A percentile compares a stretch with the other conserved stretches of the same genome.
Conservation (phyloP, 2,329 filamentous ascomycete genomes). For the Penicillium sp. region DNA sequence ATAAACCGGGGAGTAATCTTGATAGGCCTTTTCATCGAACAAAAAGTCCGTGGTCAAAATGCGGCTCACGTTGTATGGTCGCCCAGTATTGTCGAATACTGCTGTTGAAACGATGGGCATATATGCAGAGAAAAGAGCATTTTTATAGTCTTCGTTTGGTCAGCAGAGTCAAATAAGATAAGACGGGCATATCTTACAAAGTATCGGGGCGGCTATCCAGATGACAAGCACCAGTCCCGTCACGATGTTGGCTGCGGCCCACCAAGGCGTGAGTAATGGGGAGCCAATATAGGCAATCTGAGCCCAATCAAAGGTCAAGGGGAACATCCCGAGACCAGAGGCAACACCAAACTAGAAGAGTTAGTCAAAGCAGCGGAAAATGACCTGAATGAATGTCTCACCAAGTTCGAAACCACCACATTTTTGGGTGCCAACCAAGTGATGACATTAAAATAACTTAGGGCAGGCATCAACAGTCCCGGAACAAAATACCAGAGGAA, state of each 20-base stretch:
- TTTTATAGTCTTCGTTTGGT: constrained; percentile 62
- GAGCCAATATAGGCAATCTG: constrained; percentile 87
- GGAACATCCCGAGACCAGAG: constrained; percentile 81
- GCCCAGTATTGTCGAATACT: constrained; percentile 81
- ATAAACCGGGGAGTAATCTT: constrained; percentile 79
- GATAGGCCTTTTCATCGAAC: constrained; percentile 74
- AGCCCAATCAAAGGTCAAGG: constrained; percentile 87
- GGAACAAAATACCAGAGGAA: constrained; percentile 85
- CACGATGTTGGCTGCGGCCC: constrained; percentile 82
- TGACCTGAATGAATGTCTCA: constrained; percentile 28
- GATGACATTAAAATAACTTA: constrained; percentile 85
- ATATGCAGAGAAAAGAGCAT: constrained; percentile 76
- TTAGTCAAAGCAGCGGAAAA: background rate
- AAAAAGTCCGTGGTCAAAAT: constrained; percentile 76
- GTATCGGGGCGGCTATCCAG: constrained; percentile 77
- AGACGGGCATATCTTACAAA: constrained; percentile 50
- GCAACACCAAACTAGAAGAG: constrained; percentile 66
- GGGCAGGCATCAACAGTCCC: constrained; percentile 75
- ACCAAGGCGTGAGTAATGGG: constrained; percentile 78
- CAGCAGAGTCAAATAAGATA: background rate
- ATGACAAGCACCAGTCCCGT: constrained; percentile 77
- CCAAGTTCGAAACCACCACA: constrained; percentile 78
- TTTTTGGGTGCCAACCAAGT: constrained; percentile 87
- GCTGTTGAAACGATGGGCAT: constrained; percentile 82
- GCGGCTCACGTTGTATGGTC: constrained; percentile 75